Evolutionary conservation across 257 asterid species (phyloP).

Genomic region (Solanum raphanifolium): DNA sequence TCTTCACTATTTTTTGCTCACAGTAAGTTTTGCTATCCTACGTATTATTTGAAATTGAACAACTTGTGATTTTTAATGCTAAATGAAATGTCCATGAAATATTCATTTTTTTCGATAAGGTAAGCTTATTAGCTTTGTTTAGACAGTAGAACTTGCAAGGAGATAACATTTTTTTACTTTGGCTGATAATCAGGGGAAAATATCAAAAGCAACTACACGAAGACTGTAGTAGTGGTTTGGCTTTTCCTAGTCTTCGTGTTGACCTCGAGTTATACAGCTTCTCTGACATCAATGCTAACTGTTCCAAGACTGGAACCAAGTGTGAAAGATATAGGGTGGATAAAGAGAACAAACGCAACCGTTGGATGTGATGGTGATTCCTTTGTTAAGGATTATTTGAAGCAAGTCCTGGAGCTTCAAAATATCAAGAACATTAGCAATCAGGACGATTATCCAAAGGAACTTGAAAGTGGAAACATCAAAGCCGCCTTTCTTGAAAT

Average conservation of each 20-base stretch:
- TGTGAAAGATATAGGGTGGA: conserved; percentile 10
- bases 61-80: background rate
- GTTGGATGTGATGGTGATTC: conserved; percentile 36
- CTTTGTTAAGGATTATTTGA: conserved; percentile 16
- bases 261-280: conserved; percentile 23
- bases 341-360: conserved; percentile 14
- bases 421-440: conserved; percentile 9
- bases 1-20: conserved; percentile 29
- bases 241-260: conserved; percentile 24
- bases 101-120: background rate
- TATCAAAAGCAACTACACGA: conserved; percentile 14
- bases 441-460: conserved; percentile 6
- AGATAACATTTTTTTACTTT: background rate
- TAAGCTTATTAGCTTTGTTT: background rate
- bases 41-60: background rate
- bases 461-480: conserved; percentile 14
- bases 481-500: conserved; percentile 29
- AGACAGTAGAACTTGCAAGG: background rate
- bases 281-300: conserved; percentile 30
- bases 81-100: background rate
- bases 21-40: conserved; percentile 12
- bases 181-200: conserved; percentile 12
- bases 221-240: conserved; percentile 20
- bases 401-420: conserved; percentile 7
- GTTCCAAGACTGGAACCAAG: conserved; percentile 20